Evolutionary conservation across 2,329 filamentous ascomycete species (phyloP).

Genomic region (Calonectria crousiana): DNA sequence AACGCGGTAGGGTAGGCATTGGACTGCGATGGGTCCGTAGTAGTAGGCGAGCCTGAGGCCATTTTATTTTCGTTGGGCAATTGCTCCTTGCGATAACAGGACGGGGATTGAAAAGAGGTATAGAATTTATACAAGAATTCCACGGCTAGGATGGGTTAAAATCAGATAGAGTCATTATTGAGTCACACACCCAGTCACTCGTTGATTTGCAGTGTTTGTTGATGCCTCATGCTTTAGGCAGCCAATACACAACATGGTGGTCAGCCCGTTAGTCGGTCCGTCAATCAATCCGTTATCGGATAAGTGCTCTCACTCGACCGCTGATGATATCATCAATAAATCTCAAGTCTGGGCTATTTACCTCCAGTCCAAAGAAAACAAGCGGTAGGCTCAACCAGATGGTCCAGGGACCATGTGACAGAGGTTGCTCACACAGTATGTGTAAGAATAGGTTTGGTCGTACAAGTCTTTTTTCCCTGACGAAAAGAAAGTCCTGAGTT

Average conservation of each 20-base stretch:
- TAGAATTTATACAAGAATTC: not conserved
- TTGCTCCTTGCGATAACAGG: not conserved
- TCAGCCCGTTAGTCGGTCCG: not conserved
- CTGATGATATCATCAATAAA: too few relatives aligned
- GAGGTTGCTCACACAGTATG: too few relatives aligned
- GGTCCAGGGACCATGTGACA: too few relatives aligned
- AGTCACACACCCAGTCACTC: not conserved
- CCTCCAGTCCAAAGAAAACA: too few relatives aligned
- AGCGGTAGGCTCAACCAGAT: too few relatives aligned
- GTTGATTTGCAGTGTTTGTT: too few relatives aligned
- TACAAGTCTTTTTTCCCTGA: too few relatives aligned
- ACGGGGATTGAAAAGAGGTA: not conserved
- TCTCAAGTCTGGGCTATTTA: too few relatives aligned
- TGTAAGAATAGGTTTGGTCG: too few relatives aligned
- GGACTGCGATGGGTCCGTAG: not conserved
- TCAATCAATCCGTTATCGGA: not conserved
- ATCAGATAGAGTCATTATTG: not conserved
- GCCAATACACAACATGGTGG: not conserved
- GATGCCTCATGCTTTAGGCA: not conserved
- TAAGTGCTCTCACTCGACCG: not conserved
- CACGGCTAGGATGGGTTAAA: too few relatives aligned
- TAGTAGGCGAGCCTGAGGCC: not conserved
- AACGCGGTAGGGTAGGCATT: not conserved
- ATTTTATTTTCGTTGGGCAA: not conserved
- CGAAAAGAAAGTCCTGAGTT: too few relatives aligned